Percentiles rank a stretch among this genome's conserved stretches.
Conservation (phyloP, 345 rosid genomes). For the Draba incana region DNA sequence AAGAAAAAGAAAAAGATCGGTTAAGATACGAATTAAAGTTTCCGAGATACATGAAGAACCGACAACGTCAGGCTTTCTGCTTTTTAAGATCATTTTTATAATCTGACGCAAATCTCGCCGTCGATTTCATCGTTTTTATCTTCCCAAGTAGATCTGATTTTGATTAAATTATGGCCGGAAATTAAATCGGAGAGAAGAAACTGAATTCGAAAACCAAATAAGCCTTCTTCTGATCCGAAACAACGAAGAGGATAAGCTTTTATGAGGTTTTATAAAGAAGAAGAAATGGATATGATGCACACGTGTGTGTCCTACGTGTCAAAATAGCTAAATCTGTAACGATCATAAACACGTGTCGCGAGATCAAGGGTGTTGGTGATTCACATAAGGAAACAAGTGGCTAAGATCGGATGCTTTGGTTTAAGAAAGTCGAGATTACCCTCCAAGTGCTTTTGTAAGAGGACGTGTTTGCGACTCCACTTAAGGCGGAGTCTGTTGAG, state of each 20-base stretch:
- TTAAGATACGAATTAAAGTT: slow-evolving; percentile 47
- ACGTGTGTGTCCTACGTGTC: slow-evolving; percentile 41
- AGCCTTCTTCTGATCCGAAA: slow-evolving; percentile 5
- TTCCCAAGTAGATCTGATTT: not conserved
- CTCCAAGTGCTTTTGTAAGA: not conserved
- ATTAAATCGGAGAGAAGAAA: slow-evolving; percentile 13
- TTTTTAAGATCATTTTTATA: slow-evolving; percentile 18
- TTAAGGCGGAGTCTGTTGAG: slow-evolving; percentile 18
- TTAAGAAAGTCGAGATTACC: slow-evolving; percentile 3
- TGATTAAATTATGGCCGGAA: not conserved
- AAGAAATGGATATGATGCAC: slow-evolving; percentile 25
- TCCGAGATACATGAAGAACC: slow-evolving; percentile 54
- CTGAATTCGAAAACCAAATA: slow-evolving; percentile 1
- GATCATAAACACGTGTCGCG: slow-evolving; percentile 20
- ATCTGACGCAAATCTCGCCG: slow-evolving; percentile 26
- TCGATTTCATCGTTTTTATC: not conserved
- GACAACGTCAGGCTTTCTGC: slow-evolving; percentile 41
- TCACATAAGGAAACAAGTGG: slow-evolving; percentile 11
- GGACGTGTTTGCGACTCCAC: slow-evolving; percentile 40
- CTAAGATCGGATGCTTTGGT: slow-evolving; percentile 7
- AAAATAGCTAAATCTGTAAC: not conserved
- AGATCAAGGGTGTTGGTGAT: slow-evolving; percentile 3
- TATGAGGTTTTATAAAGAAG: not conserved
- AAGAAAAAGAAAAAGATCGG: slow-evolving; percentile 37
- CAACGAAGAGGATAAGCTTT: slow-evolving; percentile 27